phyloP scores from a whole-genome alignment of 306 rosid species.

The Rosa rugosa region DNA sequence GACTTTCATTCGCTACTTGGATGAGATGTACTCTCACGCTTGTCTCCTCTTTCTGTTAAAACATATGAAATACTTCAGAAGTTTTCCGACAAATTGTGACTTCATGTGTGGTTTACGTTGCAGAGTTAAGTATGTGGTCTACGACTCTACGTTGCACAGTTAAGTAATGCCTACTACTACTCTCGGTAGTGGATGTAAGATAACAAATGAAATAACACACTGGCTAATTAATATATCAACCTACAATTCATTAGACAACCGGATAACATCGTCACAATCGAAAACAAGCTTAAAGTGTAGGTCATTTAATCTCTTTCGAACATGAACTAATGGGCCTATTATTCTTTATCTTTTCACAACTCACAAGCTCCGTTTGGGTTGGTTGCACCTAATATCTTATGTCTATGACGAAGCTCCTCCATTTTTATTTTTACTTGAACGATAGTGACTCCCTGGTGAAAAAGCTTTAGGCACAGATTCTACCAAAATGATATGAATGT shows the following conservation, averaged over 20 bases:
- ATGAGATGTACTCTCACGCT: slow-evolving; percentile 34
- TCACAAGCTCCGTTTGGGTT: background rate
- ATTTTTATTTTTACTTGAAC: too few relatives aligned
- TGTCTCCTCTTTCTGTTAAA: slow-evolving; percentile 37
- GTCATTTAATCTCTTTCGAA: too few relatives aligned
- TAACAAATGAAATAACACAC: too few relatives aligned
- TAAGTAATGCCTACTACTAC: background rate
- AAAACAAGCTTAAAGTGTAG: background rate
- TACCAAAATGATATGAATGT: background rate
- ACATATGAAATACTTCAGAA: background rate
- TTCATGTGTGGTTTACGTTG: background rate
- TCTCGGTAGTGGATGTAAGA: background rate
- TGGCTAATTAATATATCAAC: too few relatives aligned
- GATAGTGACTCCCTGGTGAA: background rate
- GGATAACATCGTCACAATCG: too few relatives aligned
- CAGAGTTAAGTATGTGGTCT: too few relatives aligned
- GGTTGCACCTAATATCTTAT: background rate
- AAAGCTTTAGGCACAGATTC: background rate
- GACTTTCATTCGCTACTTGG: slow-evolving; percentile 31
- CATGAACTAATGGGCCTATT: background rate
- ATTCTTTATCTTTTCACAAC: background rate
- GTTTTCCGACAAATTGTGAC: background rate
- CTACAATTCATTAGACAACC: too few relatives aligned
- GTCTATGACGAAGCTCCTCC: background rate
- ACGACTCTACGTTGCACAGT: too few relatives aligned